Evolutionary conservation across 2,329 filamentous ascomycete species (phyloP).

Genomic region (Talaromyces sp.): DNA sequence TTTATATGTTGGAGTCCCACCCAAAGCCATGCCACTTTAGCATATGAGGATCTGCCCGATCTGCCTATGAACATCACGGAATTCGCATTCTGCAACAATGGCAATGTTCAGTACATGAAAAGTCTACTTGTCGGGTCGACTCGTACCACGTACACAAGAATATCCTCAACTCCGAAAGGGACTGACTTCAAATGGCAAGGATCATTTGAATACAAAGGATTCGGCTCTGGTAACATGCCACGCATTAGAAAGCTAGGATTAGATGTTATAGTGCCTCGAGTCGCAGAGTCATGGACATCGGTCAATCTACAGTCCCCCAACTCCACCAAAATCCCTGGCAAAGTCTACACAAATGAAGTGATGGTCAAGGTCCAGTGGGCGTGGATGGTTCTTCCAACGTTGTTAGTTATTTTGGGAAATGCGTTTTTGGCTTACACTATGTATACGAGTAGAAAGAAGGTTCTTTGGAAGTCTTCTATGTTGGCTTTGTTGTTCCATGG

Average conservation of each 20-base stretch:
- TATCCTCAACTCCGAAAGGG: too few species aligned
- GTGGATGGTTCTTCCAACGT: neutral
- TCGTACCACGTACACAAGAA: too few species aligned
- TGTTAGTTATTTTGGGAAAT: neutral
- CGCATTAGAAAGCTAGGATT: neutral
- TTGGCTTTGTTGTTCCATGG: neutral
- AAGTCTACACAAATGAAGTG: neutral
- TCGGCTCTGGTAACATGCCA: too few species aligned
- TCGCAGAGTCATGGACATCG: neutral
- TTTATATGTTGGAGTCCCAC: neutral
- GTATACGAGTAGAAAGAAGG: neutral
- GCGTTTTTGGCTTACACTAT: neutral
- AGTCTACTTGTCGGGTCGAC: too few species aligned
- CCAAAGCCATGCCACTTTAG: neutral
- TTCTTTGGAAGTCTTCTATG: neutral
- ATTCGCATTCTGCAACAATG: neutral
- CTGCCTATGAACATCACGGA: neutral
- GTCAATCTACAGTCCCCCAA: neutral
- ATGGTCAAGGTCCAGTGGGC: neutral
- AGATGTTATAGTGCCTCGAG: neutral
- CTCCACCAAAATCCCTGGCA: neutral
- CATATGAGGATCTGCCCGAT: neutral
- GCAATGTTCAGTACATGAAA: too few species aligned
- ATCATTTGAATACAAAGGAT: too few species aligned
- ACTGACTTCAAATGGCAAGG: too few species aligned